Conservation (phyloP, 129 eudicot species). For the Flaveria linearis region DNA sequence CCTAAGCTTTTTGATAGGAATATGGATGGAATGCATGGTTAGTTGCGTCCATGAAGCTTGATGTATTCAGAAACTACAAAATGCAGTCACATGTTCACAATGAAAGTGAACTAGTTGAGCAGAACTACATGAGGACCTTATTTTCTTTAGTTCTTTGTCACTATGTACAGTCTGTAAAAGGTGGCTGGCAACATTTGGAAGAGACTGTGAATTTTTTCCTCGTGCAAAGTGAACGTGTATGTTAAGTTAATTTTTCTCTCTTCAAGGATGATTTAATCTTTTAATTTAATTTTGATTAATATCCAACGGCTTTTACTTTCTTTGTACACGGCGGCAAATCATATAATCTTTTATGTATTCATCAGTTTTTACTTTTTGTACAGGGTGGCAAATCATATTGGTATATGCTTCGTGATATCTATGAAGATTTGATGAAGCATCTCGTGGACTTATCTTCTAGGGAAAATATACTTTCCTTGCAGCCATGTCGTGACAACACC, state of each 20-base stretch:
- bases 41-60: conserved; percentile 73
- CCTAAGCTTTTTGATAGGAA: conserved; percentile 47
- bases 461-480: conserved; percentile 73
- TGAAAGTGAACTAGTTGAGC: conserved; percentile 57
- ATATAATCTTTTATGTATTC: conserved; percentile 18
- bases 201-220: conserved; percentile 89
- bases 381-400: conserved; percentile 73
- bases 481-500: conserved; percentile 98
- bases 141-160: conserved; percentile 80
- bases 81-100: conserved; percentile 34
- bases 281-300: background rate
- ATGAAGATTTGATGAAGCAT: conserved; percentile 65
- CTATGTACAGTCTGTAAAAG: conserved; percentile 64
- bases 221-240: conserved; percentile 67
- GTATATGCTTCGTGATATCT: conserved; percentile 76
- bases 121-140: conserved; percentile 52
- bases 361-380: conserved; percentile 5
- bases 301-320: background rate
- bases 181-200: conserved; percentile 97
- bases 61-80: conserved; percentile 66
- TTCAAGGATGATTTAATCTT: conserved; percentile 12
- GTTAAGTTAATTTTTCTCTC: conserved; percentile 16
- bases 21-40: conserved; percentile 94
- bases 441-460: conserved; percentile 60
- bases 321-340: conserved; percentile 64